phyloP scores from a whole-genome alignment of 2,329 filamentous ascomycete genomes.

The Byssoonygena ceratinophila region DNA sequence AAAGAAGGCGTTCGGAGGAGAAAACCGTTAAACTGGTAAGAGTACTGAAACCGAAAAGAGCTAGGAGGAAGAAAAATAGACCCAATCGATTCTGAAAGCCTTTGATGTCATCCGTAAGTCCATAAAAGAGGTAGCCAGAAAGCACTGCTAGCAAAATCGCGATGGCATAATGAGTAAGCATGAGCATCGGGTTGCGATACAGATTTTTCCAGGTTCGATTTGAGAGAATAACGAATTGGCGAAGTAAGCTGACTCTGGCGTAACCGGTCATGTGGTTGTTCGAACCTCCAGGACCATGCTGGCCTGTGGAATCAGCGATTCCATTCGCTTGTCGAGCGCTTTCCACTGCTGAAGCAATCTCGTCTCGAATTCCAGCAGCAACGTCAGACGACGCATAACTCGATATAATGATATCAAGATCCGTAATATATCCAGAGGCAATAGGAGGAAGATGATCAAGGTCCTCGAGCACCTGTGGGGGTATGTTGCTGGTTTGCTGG shows the following conservation, averaged over 20 bases:
- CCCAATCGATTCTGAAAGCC: conserved; percentile 97
- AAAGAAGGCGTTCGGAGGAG: conserved; percentile 77
- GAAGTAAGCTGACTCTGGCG: conserved; percentile 62
- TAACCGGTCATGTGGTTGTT: conserved; percentile 67
- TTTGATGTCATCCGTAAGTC: conserved; percentile 86
- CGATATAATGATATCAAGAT: conserved; percentile 69
- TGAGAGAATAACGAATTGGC: conserved; percentile 84
- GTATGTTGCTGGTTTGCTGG: conserved; percentile 41
- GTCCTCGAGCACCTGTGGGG: conserved; percentile 58
- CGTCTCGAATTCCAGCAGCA: conserved; percentile 59
- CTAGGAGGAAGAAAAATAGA: conserved; percentile 93
- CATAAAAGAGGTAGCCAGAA: conserved; percentile 91
- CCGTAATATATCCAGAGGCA: conserved; percentile 54
- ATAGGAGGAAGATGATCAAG: conserved; percentile 50
- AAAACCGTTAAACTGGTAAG: conserved; percentile 90
- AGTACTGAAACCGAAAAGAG: conserved; percentile 93
- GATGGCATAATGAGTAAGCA: conserved; percentile 97
- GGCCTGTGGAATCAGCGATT: conserved; percentile 47
- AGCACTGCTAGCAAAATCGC: conserved; percentile 89
- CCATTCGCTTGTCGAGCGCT: conserved; percentile 58
- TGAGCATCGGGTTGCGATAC: conserved; percentile 93
- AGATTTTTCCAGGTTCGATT: conserved; percentile 91
- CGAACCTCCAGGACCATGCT: conserved; percentile 28
- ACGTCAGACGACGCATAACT: conserved; percentile 71
- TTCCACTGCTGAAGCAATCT: conserved; percentile 61